Percentiles rank a stretch among this genome's conserved stretches.
These are phyloP conservation scores for Colletotrichum theobromicola DNA, from an alignment of 2,329 filamentous ascomycete species.

Conservation along the genomic window DNA sequence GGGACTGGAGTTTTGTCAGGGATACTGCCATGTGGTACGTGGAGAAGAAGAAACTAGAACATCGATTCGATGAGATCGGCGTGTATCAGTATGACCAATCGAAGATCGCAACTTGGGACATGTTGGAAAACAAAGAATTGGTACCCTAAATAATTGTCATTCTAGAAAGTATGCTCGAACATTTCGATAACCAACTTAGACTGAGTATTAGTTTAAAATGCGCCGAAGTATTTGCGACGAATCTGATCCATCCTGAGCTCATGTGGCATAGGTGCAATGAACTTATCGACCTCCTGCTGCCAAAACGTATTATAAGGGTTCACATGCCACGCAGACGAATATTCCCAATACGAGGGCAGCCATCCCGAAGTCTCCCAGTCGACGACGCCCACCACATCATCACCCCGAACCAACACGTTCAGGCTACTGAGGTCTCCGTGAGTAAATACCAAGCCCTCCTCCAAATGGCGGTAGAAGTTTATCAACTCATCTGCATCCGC, in stretches of 20 bases:
- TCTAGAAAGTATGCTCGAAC: not conserved
- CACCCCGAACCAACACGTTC: conserved; percentile 31
- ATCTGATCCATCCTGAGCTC: conserved; percentile 26
- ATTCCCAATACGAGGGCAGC: conserved; percentile 30
- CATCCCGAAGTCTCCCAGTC: conserved; percentile 31
- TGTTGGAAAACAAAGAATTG: conserved; percentile 31
- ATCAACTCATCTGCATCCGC: not conserved
- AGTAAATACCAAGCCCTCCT: not conserved
- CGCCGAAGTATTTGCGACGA: conserved; percentile 22
- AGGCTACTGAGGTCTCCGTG: conserved; percentile 31
- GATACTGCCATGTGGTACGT: conserved; percentile 43
- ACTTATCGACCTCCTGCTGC: conserved; percentile 23
- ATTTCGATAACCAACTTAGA: not conserved
- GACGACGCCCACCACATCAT: conserved; percentile 30
- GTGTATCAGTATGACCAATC: conserved; percentile 33
- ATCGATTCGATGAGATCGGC: conserved; percentile 43
- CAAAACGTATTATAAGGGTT: conserved; percentile 21
- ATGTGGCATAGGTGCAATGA: conserved; percentile 15
- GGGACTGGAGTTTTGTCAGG: conserved; percentile 38
- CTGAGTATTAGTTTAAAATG: conserved; percentile 2
- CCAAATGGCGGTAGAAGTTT: not conserved
- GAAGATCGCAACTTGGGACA: conserved; percentile 39
- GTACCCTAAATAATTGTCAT: not conserved
- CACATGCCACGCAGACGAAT: conserved; percentile 14
- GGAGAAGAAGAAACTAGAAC: conserved; percentile 39